Evolutionary conservation across 1,284 basidiomycete species (phyloP).

Genomic region (Malassezia vespertilionis): DNA sequence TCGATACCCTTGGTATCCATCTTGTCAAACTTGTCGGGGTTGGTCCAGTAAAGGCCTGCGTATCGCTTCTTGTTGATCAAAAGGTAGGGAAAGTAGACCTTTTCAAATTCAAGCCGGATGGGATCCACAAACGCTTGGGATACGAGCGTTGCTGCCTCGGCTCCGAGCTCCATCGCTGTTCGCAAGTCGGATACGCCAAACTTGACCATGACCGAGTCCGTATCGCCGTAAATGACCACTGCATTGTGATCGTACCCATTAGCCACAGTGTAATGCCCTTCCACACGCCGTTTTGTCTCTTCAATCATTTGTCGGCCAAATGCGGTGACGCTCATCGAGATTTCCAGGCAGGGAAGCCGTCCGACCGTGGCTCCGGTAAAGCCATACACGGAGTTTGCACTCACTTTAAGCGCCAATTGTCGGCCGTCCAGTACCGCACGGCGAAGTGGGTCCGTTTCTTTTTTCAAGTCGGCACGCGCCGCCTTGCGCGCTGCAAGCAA

Average conservation of each 20-base stretch:
- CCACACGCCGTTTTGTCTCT: constrained; percentile 40
- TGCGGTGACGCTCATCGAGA: constrained; percentile 47
- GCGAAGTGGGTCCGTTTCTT: constrained; percentile 45
- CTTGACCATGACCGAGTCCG: constrained; percentile 48
- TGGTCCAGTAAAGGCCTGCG: constrained; percentile 46
- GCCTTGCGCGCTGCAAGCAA: constrained; percentile 42
- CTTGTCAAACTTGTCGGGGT: constrained; percentile 42
- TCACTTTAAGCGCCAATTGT: constrained; percentile 45
- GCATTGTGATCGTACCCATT: constrained; percentile 47
- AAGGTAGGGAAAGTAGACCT: constrained; percentile 46
- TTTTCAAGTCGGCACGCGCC: constrained; percentile 46
- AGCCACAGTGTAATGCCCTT: constrained; percentile 40
- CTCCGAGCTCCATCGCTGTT: constrained; percentile 53
- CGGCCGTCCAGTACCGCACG: constrained; percentile 46
- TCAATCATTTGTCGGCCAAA: constrained; percentile 48
- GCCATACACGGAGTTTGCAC: constrained; percentile 47
- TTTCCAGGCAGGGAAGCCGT: constrained; percentile 45
- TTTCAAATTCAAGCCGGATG: constrained; percentile 47
- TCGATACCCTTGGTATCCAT: constrained; percentile 48
- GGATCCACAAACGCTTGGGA: constrained; percentile 39
- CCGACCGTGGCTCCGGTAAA: constrained; percentile 47
- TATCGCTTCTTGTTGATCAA: constrained; percentile 48
- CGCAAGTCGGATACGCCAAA: constrained; percentile 39
- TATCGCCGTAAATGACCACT: constrained; percentile 46
- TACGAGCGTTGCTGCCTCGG: constrained; percentile 86